Percentiles rank a stretch among this genome's conserved stretches.
These are phyloP conservation scores for Suillus plorans DNA, from an alignment of 768 basidiomycete species.

Conservation along the genomic window DNA sequence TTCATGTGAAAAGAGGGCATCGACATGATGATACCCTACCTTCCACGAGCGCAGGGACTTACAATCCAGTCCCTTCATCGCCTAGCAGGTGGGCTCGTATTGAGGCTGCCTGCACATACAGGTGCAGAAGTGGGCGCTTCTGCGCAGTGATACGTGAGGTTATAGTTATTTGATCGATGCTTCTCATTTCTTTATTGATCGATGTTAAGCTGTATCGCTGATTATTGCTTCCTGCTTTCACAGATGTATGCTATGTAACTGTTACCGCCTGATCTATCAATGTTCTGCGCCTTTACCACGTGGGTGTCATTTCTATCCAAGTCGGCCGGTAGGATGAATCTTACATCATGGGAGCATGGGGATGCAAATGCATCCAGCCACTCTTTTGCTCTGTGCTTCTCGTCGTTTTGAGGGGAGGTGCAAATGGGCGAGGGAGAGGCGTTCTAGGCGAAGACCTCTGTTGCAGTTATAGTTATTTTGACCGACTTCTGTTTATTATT, in stretches of 20 bases:
- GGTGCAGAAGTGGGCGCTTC: slow-evolving; percentile 36
- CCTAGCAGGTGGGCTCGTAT: slow-evolving; percentile 34
- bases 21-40: slow-evolving; percentile 32
- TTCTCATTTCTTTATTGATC: not conserved
- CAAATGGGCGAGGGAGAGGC: slow-evolving; percentile 18
- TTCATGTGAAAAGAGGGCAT: not conserved
- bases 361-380: slow-evolving; percentile 24
- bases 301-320: slow-evolving; percentile 2
- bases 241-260: slow-evolving; percentile 9
- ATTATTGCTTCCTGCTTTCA: not conserved
- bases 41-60: slow-evolving; percentile 31
- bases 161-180: slow-evolving; percentile 36
- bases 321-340: slow-evolving; percentile 30
- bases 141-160: slow-evolving; percentile 32
- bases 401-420: slow-evolving; percentile 28
- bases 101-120: slow-evolving; percentile 35
- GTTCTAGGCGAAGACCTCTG: slow-evolving; percentile 21
- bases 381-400: slow-evolving; percentile 17
- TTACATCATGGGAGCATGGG: slow-evolving; percentile 23
- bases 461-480: slow-evolving; percentile 35
- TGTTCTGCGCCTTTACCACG: not conserved
- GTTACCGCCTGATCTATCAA: not conserved
- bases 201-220: not conserved
- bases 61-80: slow-evolving; percentile 34
- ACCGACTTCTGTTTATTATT: slow-evolving; percentile 9